These are phyloP conservation scores for Penicillium robsamsonii DNA, from an alignment of 495 filamentous ascomycete species.

Conservation along the genomic window DNA sequence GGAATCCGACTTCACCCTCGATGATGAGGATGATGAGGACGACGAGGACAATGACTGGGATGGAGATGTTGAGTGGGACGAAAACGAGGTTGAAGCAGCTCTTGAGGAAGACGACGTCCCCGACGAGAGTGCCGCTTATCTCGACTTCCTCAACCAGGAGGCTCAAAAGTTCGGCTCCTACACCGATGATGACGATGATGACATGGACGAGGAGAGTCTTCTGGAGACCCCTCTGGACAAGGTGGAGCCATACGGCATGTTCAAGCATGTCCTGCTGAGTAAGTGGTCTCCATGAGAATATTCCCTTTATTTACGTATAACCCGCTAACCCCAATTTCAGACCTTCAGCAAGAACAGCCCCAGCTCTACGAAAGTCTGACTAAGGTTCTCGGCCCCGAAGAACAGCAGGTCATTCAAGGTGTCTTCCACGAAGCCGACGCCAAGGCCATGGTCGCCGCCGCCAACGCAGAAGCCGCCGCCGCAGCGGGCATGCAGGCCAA, in stretches of 20 bases:
- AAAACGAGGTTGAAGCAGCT: slow-evolving; percentile 56
- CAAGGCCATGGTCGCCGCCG: slow-evolving; percentile 45
- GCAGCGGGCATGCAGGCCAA: slow-evolving; percentile 39
- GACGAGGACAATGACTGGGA: slow-evolving; percentile 69
- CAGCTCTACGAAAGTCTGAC: slow-evolving; percentile 82
- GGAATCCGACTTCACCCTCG: slow-evolving; percentile 77
- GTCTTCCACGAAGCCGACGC: slow-evolving; percentile 79
- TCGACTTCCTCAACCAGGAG: slow-evolving; percentile 94
- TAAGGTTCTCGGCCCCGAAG: slow-evolving; percentile 71
- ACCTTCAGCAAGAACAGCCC: slow-evolving; percentile 84
- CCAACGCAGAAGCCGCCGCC: slow-evolving; percentile 39
- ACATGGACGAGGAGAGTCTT: slow-evolving; percentile 86
- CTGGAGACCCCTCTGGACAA: slow-evolving; percentile 93
- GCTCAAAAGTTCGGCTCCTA: slow-evolving; percentile 77
- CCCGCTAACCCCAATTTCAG: slow-evolving; percentile 46
- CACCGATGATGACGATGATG: slow-evolving; percentile 76
- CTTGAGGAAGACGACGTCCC: slow-evolving; percentile 62
- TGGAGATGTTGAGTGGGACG: slow-evolving; percentile 66
- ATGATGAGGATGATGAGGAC: slow-evolving; percentile 73
- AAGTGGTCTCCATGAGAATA: slow-evolving; percentile 40
- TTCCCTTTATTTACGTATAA: neutral
- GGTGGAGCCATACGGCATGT: slow-evolving; percentile 87
- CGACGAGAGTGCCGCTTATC: slow-evolving; percentile 89
- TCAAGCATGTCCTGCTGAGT: slow-evolving; percentile 80
- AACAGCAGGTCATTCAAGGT: slow-evolving; percentile 75